phyloP scores from a whole-genome alignment of 305 asterid genomes.

The Fraxinus albicans region DNA sequence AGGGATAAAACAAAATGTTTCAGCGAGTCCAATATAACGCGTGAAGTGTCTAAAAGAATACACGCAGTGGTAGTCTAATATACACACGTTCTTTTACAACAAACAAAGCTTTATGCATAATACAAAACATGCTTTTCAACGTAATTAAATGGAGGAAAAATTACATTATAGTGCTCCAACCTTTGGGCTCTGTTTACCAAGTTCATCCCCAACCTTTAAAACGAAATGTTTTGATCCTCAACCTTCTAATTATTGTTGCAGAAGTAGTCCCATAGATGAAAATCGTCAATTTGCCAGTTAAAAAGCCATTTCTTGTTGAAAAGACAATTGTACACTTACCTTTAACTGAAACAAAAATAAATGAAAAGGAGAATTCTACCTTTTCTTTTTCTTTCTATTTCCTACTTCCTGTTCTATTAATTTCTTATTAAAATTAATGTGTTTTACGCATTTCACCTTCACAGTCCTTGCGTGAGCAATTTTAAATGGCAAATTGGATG shows the following conservation, averaged over 20 bases:
- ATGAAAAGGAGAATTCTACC: background rate
- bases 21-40: constrained; percentile 5
- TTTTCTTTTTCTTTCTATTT: background rate
- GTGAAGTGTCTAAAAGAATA: background rate
- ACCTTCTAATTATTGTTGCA: background rate
- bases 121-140: constrained; percentile 8
- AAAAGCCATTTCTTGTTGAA: background rate
- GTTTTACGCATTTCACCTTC: background rate
- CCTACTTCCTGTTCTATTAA: background rate
- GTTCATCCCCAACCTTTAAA: background rate
- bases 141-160: background rate
- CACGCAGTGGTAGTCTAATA: background rate
- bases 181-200: background rate
- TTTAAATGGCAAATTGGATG: background rate
- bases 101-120: constrained; percentile 3
- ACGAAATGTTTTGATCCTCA: background rate
- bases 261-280: background rate
- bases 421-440: background rate
- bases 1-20: constrained; percentile 19
- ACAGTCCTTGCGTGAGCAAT: background rate
- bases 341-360: background rate
- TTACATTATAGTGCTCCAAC: background rate
- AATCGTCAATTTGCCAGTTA: background rate
- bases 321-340: background rate
- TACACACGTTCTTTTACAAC: background rate